Evolutionary conservation across 345 rosid species (phyloP), one percentile per base, ranked within the genome.

Genomic region (Sapria himalayana): DNA sequence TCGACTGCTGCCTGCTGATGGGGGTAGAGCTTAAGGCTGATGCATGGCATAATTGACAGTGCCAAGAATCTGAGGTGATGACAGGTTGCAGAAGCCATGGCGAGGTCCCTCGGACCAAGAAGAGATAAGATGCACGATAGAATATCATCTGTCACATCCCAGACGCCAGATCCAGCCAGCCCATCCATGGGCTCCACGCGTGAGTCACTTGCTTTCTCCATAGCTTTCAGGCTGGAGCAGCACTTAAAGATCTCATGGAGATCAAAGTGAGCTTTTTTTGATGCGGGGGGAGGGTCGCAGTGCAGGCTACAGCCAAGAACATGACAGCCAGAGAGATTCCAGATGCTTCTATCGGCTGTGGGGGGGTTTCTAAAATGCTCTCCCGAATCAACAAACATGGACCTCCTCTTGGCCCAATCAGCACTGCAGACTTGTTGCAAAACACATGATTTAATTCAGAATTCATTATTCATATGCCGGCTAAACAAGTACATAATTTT

Each of bases 1-100:
- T 71, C 64, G 54, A 89, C 74, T 33, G 98, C 94, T 29, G 81
- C 67, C 59, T 74, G 73, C 76, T 89, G 98, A 54, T 82, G 98
- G 48, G 93, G 94, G 60, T 59, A 89, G 39, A 89, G 67, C 49
- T 72, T 89, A 38, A 89, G 81, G 55, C 82, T 78, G 76, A 79
- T 72, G 48, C 80, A 78, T 9, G 98, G 94, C 74, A 76, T 81
- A 40, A 86, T 41, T 19, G 65, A 39, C 23, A 48, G 51, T 21
- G 94, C 72, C 78, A 78, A 50, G 40, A 67, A 74, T 60, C 80
- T 70, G 18, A 89, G 60, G 57, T 57, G 82, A 31, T 41, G 81
- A 63, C 98, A 89, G 8, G 80, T 73, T 13, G 78, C 78, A 22
- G 93, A 67, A 51, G 62, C 57, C 51, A 71, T 72, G 44, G 66